phyloP scores from a whole-genome alignment of 2,329 filamentous ascomycete species.

The Aspergillus transmontanensis region DNA sequence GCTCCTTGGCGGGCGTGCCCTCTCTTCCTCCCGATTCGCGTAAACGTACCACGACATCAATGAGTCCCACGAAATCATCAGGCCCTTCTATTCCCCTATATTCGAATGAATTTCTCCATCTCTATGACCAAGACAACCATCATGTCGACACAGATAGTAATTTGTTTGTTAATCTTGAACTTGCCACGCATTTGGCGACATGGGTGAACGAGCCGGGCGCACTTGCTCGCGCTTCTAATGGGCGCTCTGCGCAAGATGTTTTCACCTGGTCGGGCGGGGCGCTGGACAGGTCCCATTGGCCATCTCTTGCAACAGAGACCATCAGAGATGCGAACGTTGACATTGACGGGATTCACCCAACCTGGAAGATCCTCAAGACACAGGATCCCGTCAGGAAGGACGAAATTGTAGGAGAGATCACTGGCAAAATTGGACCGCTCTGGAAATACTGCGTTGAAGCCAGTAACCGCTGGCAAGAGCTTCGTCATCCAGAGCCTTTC shows the following conservation, averaged over 20 bases:
- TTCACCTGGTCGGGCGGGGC: constrained; percentile 64
- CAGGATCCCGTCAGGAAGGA: constrained; percentile 54
- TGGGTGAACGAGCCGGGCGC: constrained; percentile 78
- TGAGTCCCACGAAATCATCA: constrained; percentile 71
- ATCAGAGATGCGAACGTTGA: constrained; percentile 53
- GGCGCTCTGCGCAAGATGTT: constrained; percentile 64
- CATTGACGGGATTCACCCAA: constrained; percentile 61
- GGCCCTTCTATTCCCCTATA: constrained; percentile 69
- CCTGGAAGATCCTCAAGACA: constrained; percentile 65
- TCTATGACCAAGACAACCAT: constrained; percentile 67
- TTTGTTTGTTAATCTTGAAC: constrained; percentile 72
- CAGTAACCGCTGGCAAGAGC: constrained; percentile 68
- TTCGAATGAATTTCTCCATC: constrained; percentile 72
- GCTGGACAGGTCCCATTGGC: constrained; percentile 58
- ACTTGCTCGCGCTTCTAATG: constrained; percentile 68
- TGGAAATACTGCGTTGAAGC: constrained; percentile 70
- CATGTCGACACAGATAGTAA: constrained; percentile 69
- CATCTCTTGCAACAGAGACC: constrained; percentile 55
- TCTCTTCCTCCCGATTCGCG: constrained; percentile 64
- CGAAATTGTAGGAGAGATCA: constrained; percentile 71
- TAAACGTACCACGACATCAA: constrained; percentile 64
- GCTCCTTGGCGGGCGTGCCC: constrained; percentile 67
- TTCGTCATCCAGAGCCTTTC: constrained; percentile 65
- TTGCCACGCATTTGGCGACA: constrained; percentile 72
- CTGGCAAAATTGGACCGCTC: constrained; percentile 74